Evolutionary conservation across 257 asterid genomes (phyloP), one percentile per base, ranked within the genome.

Genomic region (Ilex asprella): DNA sequence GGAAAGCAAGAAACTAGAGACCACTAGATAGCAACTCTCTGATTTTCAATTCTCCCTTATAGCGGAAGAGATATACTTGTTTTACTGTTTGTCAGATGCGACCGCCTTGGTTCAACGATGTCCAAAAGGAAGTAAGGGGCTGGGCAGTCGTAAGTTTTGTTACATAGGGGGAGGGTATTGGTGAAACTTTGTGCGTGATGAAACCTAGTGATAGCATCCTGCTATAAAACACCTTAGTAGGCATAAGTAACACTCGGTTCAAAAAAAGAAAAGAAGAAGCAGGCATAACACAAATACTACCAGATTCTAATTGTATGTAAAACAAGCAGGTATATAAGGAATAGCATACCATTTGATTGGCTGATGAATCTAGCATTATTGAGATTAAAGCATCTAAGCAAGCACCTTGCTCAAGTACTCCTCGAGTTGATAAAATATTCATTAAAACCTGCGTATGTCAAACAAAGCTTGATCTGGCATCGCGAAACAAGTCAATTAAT

Each of bases 391-490:
- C 96, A 70, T 89, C 97, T 15, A 89, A 80, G 77, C 97, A 89
- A 31, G 97, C 97, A 59, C 99, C 96, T 79, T 86, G 97, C 80
- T 82, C 95, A 47, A 89, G 84, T 61, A 86, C 94, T 58, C 96
- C 96, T 58, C 89, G 91, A 60, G 86, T 83, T 55, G 96, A 83
- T 61, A 89, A 62, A 50, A 87, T 83, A 72, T 82, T 86, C 97
- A 89, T 92, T 74, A 89, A 68, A 52, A 89, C 97, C 97, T 92
- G 79, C 51, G 62, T 73, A 61, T 52, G 35, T 67, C 68, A 71
- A 55, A 0, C 43, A 21, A 69, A 67, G 70, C 64, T 65, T 57
- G 56, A 55, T 6, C 10, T 58, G 49, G 31, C 53, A 76, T 67
- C 39, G 49, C 55, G 50, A 67, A 35, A 35, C 5, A 3, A 35